A percentile compares a stretch with the other conserved stretches of the same genome.
Evolutionary conservation across 768 basidiomycete species (phyloP).

Genomic region (Rhodotorula taiwanensis): DNA sequence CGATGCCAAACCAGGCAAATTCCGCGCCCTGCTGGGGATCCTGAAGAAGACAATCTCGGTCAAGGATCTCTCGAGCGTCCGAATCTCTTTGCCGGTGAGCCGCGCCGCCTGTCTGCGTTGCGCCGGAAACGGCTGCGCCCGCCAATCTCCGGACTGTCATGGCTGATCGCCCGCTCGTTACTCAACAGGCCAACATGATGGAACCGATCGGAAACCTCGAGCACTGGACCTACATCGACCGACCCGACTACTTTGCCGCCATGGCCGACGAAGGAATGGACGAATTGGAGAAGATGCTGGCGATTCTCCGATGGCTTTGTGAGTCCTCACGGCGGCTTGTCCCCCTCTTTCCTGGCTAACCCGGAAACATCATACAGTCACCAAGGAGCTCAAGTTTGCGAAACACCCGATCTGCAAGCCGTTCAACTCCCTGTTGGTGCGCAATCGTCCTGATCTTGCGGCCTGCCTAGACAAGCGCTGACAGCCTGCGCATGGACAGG

Average conservation of each 20-base stretch:
- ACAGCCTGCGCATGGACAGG: conserved; percentile 23
- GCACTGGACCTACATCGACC: conserved; percentile 36
- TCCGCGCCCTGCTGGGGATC: conserved; percentile 30
- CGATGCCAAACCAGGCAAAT: neutral
- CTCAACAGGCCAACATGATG: conserved; percentile 17
- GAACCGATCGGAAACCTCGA: conserved; percentile 38
- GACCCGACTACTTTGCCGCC: conserved; percentile 39
- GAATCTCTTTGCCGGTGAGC: conserved; percentile 33
- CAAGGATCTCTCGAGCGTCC: conserved; percentile 36
- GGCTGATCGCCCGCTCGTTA: neutral
- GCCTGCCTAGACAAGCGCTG: no score
- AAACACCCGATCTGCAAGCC: conserved; percentile 62
- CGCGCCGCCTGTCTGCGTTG: no score
- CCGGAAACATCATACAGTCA: conserved; percentile 2
- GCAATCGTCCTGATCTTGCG: no score
- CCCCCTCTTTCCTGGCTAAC: neutral
- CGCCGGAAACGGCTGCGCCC: neutral
- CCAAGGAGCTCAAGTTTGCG: conserved; percentile 31
- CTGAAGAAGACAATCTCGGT: conserved; percentile 36
- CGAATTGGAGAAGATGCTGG: conserved; percentile 80
- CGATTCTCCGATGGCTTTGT: conserved; percentile 56
- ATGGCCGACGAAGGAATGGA: conserved; percentile 33
- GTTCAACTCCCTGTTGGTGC: conserved; percentile 43
- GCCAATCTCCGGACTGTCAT: neutral
- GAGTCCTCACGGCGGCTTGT: conserved; percentile 1